phyloP scores from a whole-genome alignment of 352 stramenopile species.

The Halophytophthora polymorphica region DNA sequence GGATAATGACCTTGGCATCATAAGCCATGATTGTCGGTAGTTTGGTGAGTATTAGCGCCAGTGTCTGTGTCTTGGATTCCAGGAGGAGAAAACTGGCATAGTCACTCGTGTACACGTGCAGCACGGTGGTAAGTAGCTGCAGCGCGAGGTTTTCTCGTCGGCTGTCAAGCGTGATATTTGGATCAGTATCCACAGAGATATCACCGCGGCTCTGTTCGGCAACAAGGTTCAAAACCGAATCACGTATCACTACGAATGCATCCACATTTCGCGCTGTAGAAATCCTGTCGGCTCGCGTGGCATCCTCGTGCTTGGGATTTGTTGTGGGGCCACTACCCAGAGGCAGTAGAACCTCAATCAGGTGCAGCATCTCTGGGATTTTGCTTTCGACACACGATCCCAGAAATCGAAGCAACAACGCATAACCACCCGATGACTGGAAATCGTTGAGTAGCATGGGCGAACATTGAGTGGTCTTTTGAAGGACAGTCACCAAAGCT shows the following conservation, averaged over 20 bases:
- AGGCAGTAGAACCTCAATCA: constrained; percentile 55
- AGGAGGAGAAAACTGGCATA: constrained; percentile 73
- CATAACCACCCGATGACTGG: constrained; percentile 57
- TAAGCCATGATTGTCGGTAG: constrained; percentile 50
- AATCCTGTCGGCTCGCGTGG: constrained; percentile 35
- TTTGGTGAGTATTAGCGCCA: constrained; percentile 69
- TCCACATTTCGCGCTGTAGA: constrained; percentile 58
- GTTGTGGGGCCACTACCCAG: constrained; percentile 48
- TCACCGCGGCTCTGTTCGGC: constrained; percentile 18
- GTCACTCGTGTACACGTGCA: constrained; percentile 70
- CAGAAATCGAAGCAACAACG: constrained; percentile 41
- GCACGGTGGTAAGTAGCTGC: constrained; percentile 57
- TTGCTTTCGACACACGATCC: constrained; percentile 39
- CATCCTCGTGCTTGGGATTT: constrained; percentile 31
- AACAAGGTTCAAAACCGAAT: constrained; percentile 62
- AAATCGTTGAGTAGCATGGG: constrained; percentile 70
- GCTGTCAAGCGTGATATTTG: constrained; percentile 1
- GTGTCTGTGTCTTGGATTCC: constrained; percentile 63
- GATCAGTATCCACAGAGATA: background rate
- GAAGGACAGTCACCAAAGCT: constrained; percentile 49
- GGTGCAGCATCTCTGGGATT: constrained; percentile 40
- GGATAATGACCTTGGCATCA: constrained; percentile 62
- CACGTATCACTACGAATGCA: constrained; percentile 59
- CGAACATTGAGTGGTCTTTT: constrained; percentile 60
- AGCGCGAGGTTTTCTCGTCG: constrained; percentile 49